Base-by-base conservation (phyloP, 495 filamentous ascomycete genomes). In the Penicillium daleae region DNA sequence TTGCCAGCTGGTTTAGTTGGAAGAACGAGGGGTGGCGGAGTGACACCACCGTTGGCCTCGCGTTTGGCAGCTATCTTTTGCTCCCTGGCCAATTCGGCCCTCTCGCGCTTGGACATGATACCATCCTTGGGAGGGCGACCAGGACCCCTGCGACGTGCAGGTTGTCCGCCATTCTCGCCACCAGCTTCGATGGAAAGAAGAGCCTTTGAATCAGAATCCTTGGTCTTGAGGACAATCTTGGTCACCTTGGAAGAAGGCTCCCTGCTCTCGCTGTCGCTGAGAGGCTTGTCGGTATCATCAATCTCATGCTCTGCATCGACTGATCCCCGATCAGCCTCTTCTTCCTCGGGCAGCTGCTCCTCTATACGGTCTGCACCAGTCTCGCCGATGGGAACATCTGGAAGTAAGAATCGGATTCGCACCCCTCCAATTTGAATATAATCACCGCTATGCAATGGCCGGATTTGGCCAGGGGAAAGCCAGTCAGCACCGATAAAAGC, bases 121-220 rank as follows among this genome's bases (percentile, higher is more conserved):
- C 93, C 93, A 73, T 96, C 90, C 80, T 96, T 96, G 9, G 93
- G 93, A 48, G 93, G 93, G 56, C 93, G 80, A 33, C 93, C 93
- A 48, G 93, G 93, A 12, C 93, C 92, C 56, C 90, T 88, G 57
- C 92, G 90, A 70, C 87, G 91, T 4, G 82, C 80, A 6, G 85
- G 82, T 56, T 78, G 80, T 57, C 72, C 68, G 59, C 70, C 74
- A 51, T 77, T 79, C 17, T 66, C 71, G 1, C 61, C 61, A n/a
- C 48, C 58, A 27, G 61, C 60, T 51, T 82, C 79, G 7, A 79
- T 69, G 6, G 78, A 78, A 26, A 64, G 66, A n/a, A 71, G 54
- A 13, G 69, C 50, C 40, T 71, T 74, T 15, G 68, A 37, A 44
- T 77, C 74, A 7, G 72, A 29, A 9, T 72, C 69, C 69, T 67